Percentiles rank a stretch among this genome's conserved stretches.
phyloP scores from a whole-genome alignment of 805 yeast genomes.

The Wickerhamomyces subpelliculosus region DNA sequence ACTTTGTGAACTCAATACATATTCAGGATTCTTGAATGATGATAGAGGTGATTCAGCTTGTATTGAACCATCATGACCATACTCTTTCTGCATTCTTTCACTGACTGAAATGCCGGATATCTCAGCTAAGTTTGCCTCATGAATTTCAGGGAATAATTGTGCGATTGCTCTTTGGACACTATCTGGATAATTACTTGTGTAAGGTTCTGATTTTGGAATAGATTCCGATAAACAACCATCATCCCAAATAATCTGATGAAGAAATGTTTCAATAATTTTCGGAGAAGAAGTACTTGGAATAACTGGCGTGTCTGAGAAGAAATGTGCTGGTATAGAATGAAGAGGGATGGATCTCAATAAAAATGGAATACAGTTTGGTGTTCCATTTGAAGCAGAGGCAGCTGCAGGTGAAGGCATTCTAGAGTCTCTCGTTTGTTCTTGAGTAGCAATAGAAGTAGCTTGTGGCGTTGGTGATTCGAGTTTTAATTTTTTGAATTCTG shows the following conservation, averaged over 20 bases:
- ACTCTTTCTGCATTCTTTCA: background rate
- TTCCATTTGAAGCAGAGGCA: conserved; percentile 19
- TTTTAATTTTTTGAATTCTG: background rate
- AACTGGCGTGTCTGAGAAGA: conserved; percentile 32
- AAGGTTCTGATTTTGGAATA: conserved; percentile 2
- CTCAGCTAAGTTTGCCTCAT: conserved; percentile 13
- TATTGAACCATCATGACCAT: background rate
- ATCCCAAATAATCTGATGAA: conserved; percentile 20
- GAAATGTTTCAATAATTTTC: conserved; percentile 24
- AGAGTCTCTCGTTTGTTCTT: conserved; percentile 9
- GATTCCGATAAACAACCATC: conserved; percentile 12
- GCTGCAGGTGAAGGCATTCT: conserved; percentile 29
- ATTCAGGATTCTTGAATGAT: conserved; percentile 10
- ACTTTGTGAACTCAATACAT: conserved; percentile 3
- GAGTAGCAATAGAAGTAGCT: background rate
- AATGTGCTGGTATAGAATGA: conserved; percentile 50
- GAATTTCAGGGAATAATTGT: conserved; percentile 22
- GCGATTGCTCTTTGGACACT: conserved; percentile 20
- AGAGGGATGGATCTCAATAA: conserved; percentile 58
- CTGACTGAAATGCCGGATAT: conserved; percentile 7
- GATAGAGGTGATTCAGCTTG: conserved; percentile 17
- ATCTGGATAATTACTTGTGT: conserved; percentile 9
- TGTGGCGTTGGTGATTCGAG: background rate
- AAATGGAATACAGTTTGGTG: conserved; percentile 61
- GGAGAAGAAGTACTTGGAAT: conserved; percentile 17